Percentiles rank a stretch among this genome's conserved stretches.
Evolutionary conservation across 805 yeast species (phyloP).

Genomic region (Myxozyma melibiosi): DNA sequence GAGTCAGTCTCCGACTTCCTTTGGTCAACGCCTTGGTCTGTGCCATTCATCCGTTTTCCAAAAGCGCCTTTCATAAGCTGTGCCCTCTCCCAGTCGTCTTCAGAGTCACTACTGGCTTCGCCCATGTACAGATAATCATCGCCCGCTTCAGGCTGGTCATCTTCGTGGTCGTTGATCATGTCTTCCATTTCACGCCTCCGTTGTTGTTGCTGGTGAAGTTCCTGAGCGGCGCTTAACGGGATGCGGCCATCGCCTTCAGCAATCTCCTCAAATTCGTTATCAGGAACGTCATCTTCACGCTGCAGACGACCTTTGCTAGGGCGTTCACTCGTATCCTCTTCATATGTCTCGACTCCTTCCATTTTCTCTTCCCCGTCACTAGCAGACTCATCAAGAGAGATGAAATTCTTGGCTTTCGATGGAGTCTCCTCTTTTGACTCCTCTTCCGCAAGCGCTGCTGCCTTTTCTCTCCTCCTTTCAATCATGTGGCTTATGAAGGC

Average conservation of each 20-base stretch:
- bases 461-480: constrained; percentile 19
- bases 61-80: constrained; percentile 28
- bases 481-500: constrained; percentile 29
- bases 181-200: constrained; percentile 24
- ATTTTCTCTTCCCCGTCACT: constrained; percentile 2
- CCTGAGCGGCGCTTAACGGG: constrained; percentile 28
- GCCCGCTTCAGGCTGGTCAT: constrained; percentile 14
- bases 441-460: neutral
- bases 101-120: constrained; percentile 17
- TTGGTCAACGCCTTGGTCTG: neutral
- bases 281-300: constrained; percentile 23
- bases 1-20: neutral
- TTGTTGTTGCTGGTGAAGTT: constrained; percentile 16
- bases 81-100: constrained; percentile 31
- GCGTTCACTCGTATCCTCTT: neutral
- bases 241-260: constrained; percentile 34
- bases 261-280: constrained; percentile 26
- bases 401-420: constrained; percentile 13
- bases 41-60: neutral
- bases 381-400: constrained; percentile 25
- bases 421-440: neutral
- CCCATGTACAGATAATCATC: constrained; percentile 14
- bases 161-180: constrained; percentile 25
- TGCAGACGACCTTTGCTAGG: constrained; percentile 12
- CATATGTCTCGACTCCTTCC: constrained; percentile 18